Percentiles rank a stretch among this genome's conserved stretches.
phyloP scores from a whole-genome alignment of 805 yeast genomes.

The Suhomyces sp. region DNA sequence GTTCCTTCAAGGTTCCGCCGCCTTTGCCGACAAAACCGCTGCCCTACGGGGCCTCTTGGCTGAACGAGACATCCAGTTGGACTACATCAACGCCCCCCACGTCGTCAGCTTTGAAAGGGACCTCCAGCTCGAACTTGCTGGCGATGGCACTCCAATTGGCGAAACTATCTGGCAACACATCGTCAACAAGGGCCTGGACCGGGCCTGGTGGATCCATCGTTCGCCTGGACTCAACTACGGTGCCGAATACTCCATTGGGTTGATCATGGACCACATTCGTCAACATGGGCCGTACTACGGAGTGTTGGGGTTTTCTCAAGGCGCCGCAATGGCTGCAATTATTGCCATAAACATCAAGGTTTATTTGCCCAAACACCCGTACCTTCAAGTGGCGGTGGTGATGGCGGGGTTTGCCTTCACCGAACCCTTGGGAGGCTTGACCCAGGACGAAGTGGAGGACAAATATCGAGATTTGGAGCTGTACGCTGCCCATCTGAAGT shows the following conservation, averaged over 20 bases:
- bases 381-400: slow-evolving; percentile 27
- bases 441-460: not conserved
- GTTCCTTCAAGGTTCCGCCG: slow-evolving; percentile 34
- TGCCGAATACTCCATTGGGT: slow-evolving; percentile 26
- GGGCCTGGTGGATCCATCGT: slow-evolving; percentile 39
- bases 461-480: no score
- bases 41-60: slow-evolving; percentile 28
- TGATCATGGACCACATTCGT: slow-evolving; percentile 26
- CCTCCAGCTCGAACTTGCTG: not conserved
- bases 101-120: not conserved
- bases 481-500: no score
- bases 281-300: slow-evolving; percentile 44
- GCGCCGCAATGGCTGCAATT: slow-evolving; percentile 39
- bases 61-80: slow-evolving; percentile 27
- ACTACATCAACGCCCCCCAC: slow-evolving; percentile 35
- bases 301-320: slow-evolving; percentile 43
- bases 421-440: slow-evolving; percentile 15
- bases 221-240: slow-evolving; percentile 25
- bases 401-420: slow-evolving; percentile 40
- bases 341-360: slow-evolving; percentile 23
- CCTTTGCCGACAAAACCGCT: slow-evolving; percentile 34
- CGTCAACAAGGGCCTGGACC: slow-evolving; percentile 26
- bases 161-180: slow-evolving; percentile 26
- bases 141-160: slow-evolving; percentile 1
- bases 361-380: slow-evolving; percentile 23